Evolutionary conservation across 208 protist species (phyloP), one percentile per base, ranked within the genome.

Genomic region (Leishmania turanica): DNA sequence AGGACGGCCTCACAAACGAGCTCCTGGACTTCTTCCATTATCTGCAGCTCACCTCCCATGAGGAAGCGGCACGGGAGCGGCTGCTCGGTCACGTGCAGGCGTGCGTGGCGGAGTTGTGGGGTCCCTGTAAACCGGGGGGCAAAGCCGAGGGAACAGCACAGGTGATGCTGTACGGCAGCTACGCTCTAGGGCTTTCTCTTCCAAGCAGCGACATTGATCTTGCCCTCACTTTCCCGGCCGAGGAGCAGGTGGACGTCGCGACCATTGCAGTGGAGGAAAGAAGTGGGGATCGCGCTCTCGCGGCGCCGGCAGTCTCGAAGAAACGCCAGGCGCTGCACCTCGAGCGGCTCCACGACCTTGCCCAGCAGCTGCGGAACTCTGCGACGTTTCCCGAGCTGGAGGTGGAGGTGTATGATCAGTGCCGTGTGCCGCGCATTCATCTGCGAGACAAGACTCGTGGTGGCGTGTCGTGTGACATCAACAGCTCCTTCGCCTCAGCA

Each of bases 91-190:
- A 60, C 47, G 84, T 92, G 24, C 76, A 75, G 40, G 58, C 58
- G 42, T 58, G 77, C 66, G 84, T 88, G 34, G 72, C 4, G 15
- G 72, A 77, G 42, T 56, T 92, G 60, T 92, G 89, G 87, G 70
- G 62, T 6, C 24, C 70, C 34, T n/a, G 21, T 11, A 40, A 21
- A 13, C 34, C 34, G 3, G 68, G 13, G 34, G 6, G 71, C 31
- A 19, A 54, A 27, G 24, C 68, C 0, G 40, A 7, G 37, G 37
- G 42, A 62, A 64, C 54, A 37, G 77, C 77, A 56, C 58, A 80
- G n/a, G 77, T 93, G 64, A 60, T 89, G n/a, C 81, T 92, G 8
- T 91, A 93, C 66, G 91, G 91, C 73, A 92, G 89, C 77, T 92
- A 88, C 51, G 88, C 88, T 31, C 80, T 95, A 27, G 91, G 84